Evolutionary conservation across 805 yeast species (phyloP).

Genomic region (Candida andamanensis): DNA sequence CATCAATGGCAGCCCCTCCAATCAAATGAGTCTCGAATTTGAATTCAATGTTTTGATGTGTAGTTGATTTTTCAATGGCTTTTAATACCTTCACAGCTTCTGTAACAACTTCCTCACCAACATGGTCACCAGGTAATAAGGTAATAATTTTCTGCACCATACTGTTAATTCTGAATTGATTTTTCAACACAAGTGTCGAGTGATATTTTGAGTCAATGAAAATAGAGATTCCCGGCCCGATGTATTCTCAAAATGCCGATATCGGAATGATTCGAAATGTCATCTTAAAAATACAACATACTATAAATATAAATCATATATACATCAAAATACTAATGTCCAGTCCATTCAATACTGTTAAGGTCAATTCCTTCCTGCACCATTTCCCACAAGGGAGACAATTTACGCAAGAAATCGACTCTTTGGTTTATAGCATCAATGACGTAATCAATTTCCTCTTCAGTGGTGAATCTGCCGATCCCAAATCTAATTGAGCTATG

Average conservation of each 20-base stretch:
- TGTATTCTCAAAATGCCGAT: too few species aligned
- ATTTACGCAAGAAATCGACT: slow-evolving; percentile 84
- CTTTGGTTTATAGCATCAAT: slow-evolving; percentile 82
- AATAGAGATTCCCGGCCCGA: too few species aligned
- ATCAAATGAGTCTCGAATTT: slow-evolving; percentile 79
- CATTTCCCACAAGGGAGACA: slow-evolving; percentile 98
- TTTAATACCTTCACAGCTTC: slow-evolving; percentile 91
- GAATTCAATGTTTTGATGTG: slow-evolving; percentile 48
- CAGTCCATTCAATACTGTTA: slow-evolving; percentile 94
- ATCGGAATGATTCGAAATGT: too few species aligned
- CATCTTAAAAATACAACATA: not conserved
- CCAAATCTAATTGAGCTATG: slow-evolving; percentile 98
- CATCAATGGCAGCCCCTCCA: slow-evolving; percentile 98
- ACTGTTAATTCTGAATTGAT: not conserved
- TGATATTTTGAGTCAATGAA: too few species aligned
- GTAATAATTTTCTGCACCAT: slow-evolving; percentile 64
- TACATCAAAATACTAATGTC: slow-evolving; percentile 50
- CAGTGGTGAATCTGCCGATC: slow-evolving; percentile 94
- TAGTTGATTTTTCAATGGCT: slow-evolving; percentile 57
- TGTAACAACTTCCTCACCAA: slow-evolving; percentile 81
- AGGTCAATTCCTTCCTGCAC: slow-evolving; percentile 97
- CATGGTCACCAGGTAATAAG: slow-evolving; percentile 94
- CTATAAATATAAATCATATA: not conserved
- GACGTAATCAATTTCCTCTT: slow-evolving; percentile 92
- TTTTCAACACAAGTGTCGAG: too few species aligned